Evolutionary conservation across 2,329 filamentous ascomycete species (phyloP), one percentile per base, ranked within the genome.

Genomic region (Ceratocystis albifundus): DNA sequence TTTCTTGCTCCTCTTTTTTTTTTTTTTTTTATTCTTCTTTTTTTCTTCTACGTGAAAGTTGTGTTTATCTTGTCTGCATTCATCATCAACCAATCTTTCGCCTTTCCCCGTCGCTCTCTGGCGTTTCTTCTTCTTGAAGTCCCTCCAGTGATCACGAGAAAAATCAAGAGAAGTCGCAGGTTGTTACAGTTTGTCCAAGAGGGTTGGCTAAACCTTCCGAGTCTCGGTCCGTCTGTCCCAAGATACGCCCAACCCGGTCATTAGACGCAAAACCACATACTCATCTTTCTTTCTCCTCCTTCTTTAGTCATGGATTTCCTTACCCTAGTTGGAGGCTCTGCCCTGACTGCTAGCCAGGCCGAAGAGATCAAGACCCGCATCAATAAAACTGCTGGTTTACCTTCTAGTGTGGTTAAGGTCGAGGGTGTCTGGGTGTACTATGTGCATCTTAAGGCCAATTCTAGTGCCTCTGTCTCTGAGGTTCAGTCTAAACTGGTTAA

Each of bases 401-500:
- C 76, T 68, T 74, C 74, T 70, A 78, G 78, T 72, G 78, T 84
- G 68, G 75, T 76, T 68, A 74, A 74, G 65, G 76, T 86, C 69
- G 74, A 76, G 20, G 82, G 82, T 66, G 77, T 78, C 66, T 85
- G 83, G 80, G 74, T 84, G 67, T 89, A 89, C 78, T 89, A 88
- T 72, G 80, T 88, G 67, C 80, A 87, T 72, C 78, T 86, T 69
- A 79, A 80, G 69, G 77, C 77, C 55, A 48, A 55, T 25, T 45
- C 61, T 10, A 32, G 64, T 20, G 61, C 61, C 17, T 61, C 64
- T 22, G 62, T 64, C 36, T 74, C 76, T 62, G 76, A 81, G 67
- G 71, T 63, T 12, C 63, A 65, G 62, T 55, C 65, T 32, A 69
- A 69, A 64, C 67, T 68, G 15, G 66, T 70, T 67, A 70, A 69